These are phyloP conservation scores for Hysterangium stoloniferum DNA, from an alignment of 768 basidiomycete species.

Conservation along the genomic window DNA sequence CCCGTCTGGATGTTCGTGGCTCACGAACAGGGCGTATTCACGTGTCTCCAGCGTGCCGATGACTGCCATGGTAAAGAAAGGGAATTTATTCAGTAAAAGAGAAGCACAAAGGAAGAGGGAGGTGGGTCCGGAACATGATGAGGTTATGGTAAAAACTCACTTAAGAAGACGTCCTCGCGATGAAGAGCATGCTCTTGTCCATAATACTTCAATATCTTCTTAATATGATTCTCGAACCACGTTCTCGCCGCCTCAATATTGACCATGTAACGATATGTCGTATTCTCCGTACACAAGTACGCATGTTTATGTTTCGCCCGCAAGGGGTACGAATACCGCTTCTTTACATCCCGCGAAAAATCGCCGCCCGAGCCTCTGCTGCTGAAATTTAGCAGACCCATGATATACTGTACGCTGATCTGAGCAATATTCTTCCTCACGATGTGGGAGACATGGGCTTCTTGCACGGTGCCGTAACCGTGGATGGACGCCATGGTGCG, in stretches of 20 bases:
- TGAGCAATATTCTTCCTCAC: constrained; percentile 54
- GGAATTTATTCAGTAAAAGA: no score
- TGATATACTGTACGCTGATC: constrained; percentile 48
- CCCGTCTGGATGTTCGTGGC: constrained; percentile 58
- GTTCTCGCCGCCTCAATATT: constrained; percentile 53
- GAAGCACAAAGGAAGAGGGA: no score
- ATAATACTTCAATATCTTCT: constrained; percentile 53
- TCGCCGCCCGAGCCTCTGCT: constrained; percentile 21
- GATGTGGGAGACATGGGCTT: constrained; percentile 40
- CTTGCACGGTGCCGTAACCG: constrained; percentile 55
- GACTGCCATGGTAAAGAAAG: no score
- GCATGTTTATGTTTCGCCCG: constrained; percentile 59
- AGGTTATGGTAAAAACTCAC: constrained; percentile 19
- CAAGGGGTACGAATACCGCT: constrained; percentile 53
- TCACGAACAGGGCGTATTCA: constrained; percentile 70
- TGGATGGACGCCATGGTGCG: constrained; percentile 48
- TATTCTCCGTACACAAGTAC: constrained; percentile 60
- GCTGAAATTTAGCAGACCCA: constrained; percentile 34
- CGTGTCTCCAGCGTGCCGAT: constrained; percentile 65
- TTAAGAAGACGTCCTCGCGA: constrained; percentile 29
- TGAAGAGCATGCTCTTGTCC: constrained; percentile 28
- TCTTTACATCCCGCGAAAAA: constrained; percentile 39
- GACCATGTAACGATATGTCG: constrained; percentile 60
- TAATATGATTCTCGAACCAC: constrained; percentile 69
- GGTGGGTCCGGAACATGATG: no score